phyloP scores from a whole-genome alignment of 352 stramenopile genomes.

The Phytophthora pinifolia region DNA sequence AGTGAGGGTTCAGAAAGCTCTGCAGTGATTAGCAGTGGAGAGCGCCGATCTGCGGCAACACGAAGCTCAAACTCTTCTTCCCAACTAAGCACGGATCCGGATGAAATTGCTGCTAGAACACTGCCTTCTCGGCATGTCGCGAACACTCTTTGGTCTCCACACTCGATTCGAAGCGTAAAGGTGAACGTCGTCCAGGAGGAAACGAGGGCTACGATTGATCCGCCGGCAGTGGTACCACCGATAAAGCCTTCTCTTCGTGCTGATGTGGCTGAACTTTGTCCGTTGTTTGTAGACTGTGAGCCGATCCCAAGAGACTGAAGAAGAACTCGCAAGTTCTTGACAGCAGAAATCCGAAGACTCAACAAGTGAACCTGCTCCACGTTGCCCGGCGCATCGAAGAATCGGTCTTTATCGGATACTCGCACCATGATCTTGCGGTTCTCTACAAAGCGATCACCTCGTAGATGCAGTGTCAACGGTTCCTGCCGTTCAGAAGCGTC shows the following conservation, averaged over 20 bases:
- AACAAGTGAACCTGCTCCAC: conserved; percentile 56
- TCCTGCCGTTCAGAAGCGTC: conserved; percentile 9
- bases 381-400: conserved; percentile 30
- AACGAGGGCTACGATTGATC: conserved; percentile 9
- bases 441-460: conserved; percentile 68
- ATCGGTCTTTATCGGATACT: conserved; percentile 48
- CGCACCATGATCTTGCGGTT: conserved; percentile 62
- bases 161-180: conserved; percentile 52
- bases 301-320: conserved; percentile 32
- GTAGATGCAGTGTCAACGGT: conserved; percentile 37
- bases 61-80: conserved; percentile 69
- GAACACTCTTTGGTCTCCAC: conserved; percentile 40
- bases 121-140: conserved; percentile 48
- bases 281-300: neutral
- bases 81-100: conserved; percentile 43
- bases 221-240: conserved; percentile 8
- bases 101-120: conserved; percentile 36
- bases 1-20: conserved; percentile 44
- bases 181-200: conserved; percentile 38
- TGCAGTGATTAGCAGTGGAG: conserved; percentile 43
- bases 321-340: conserved; percentile 49
- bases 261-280: neutral
- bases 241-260: conserved; percentile 23
- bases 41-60: conserved; percentile 29
- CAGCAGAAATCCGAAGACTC: conserved; percentile 44